Evolutionary conservation across 805 yeast species (phyloP).

Genomic region (Yarrowia alimentaria): DNA sequence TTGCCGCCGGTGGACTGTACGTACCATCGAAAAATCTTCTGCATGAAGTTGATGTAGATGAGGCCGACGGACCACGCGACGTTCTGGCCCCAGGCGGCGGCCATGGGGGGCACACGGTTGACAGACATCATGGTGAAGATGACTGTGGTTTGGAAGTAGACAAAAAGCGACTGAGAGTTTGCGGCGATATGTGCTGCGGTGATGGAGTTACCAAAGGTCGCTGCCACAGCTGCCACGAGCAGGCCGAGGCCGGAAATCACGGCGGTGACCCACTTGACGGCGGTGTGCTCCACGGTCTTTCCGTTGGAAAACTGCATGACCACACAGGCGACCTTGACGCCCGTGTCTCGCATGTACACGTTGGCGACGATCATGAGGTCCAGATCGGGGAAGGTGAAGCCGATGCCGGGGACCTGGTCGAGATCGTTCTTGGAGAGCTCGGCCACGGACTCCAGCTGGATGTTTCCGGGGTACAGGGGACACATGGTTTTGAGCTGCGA

Average conservation of each 20-base stretch:
- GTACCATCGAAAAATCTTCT: slow-evolving; percentile 85
- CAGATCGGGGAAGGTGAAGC: slow-evolving; percentile 83
- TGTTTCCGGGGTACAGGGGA: slow-evolving; percentile 78
- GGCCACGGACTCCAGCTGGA: slow-evolving; percentile 73
- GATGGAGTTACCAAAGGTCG: slow-evolving; percentile 81
- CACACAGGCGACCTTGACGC: slow-evolving; percentile 58
- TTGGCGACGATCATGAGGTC: slow-evolving; percentile 61
- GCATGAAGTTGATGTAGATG: slow-evolving; percentile 73
- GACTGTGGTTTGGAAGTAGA: slow-evolving; percentile 91
- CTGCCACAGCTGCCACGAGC: slow-evolving; percentile 73
- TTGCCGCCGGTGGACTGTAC: slow-evolving; percentile 91
- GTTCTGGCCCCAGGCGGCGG: slow-evolving; percentile 97
- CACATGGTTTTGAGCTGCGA: slow-evolving; percentile 77
- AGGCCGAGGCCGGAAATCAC: slow-evolving; percentile 83
- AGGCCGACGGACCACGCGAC: slow-evolving; percentile 96
- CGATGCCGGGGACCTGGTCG: slow-evolving; percentile 72
- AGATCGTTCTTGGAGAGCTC: slow-evolving; percentile 49
- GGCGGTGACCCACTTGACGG: slow-evolving; percentile 93
- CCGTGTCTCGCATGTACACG: slow-evolving; percentile 41
- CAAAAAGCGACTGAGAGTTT: slow-evolving; percentile 88
- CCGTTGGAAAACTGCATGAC: slow-evolving; percentile 75
- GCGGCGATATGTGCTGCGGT: slow-evolving; percentile 97
- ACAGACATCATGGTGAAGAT: slow-evolving; percentile 95
- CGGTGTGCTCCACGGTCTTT: slow-evolving; percentile 73
- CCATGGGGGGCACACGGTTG: slow-evolving; percentile 88